Conservation (phyloP, 768 basidiomycete species). For the Lactarius trivialis region DNA sequence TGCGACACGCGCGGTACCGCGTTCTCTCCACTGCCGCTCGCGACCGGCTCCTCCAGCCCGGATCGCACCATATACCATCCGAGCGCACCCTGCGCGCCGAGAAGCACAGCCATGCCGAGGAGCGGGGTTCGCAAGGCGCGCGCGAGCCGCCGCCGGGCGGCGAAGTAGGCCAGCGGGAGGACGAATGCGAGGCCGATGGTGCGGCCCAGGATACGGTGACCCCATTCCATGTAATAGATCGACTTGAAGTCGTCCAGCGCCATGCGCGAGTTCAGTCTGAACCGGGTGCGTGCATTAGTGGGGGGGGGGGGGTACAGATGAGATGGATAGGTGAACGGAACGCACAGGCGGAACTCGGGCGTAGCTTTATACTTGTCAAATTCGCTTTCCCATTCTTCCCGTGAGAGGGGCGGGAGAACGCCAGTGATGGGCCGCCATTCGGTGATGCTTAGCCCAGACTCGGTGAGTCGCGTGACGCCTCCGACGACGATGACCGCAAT, state of each 20-base stretch:
- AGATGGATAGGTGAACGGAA: conserved; percentile 18
- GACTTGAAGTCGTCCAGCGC: conserved; percentile 87
- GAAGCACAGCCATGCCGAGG: conserved; percentile 64
- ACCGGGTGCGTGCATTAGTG: conserved; percentile 3
- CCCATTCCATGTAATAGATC: conserved; percentile 99
- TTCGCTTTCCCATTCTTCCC: conserved; percentile 75
- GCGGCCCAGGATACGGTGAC: conserved; percentile 88
- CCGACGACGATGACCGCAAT: conserved; percentile 93
- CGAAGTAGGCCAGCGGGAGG: conserved; percentile 77
- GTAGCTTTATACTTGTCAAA: conserved; percentile 93
- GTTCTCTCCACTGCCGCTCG: conserved; percentile 60
- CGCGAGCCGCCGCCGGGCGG: conserved; percentile 61
- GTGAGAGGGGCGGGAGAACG: conserved; percentile 71
- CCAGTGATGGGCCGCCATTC: conserved; percentile 96
- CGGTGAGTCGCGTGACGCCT: conserved; percentile 92
- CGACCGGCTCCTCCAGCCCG: conserved; percentile 52
- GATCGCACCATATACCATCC: conserved; percentile 99
- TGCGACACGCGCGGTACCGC: conserved; percentile 94
- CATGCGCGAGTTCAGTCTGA: conserved; percentile 83
- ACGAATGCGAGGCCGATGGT: conserved; percentile 79
- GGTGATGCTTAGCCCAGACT: conserved; percentile 95
- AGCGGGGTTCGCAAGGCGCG: conserved; percentile 56
- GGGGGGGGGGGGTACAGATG: background rate
- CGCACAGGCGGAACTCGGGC: conserved; percentile 93
- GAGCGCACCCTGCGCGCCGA: conserved; percentile 85